Percentiles rank a stretch among this genome's conserved stretches.
Conservation (phyloP, 2,329 filamentous ascomycete genomes). For the Cordyceps cicadae region DNA sequence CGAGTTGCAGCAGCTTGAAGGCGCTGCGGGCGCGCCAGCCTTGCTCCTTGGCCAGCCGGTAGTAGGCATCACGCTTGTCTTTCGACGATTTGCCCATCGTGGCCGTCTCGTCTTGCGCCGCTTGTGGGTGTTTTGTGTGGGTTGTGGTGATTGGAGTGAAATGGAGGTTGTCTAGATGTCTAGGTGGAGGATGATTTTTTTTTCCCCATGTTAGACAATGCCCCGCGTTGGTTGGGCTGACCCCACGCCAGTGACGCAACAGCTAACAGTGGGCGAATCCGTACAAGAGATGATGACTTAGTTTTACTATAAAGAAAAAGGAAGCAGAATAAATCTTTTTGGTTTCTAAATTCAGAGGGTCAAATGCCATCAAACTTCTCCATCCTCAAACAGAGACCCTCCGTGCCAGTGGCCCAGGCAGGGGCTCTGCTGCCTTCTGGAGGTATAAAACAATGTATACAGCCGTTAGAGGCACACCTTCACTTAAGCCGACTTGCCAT, state of each 20-base stretch:
- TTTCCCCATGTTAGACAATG: not conserved
- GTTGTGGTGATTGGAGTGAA: not conserved
- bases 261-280: not conserved
- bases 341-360: too few relatives aligned
- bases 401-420: too few relatives aligned
- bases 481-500: too few relatives aligned
- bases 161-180: not conserved
- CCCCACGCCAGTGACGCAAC: constrained; percentile 1
- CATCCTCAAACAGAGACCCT: too few relatives aligned
- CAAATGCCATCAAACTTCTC: too few relatives aligned
- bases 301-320: not conserved
- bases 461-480: too few relatives aligned
- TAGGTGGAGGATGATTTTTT: not conserved
- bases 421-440: too few relatives aligned
- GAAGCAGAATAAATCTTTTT: not conserved
- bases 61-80: constrained; percentile 97
- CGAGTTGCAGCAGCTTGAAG: constrained; percentile 93
- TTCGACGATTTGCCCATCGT: constrained; percentile 95
- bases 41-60: constrained; percentile 95
- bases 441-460: too few relatives aligned
- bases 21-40: constrained; percentile 95
- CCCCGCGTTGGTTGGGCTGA: not conserved
- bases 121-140: not conserved
- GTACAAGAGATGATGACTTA: not conserved
- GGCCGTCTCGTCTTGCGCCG: not conserved